Base-by-base conservation (phyloP, 2,329 filamentous ascomycete species). In the Clarireedia monteithiana region DNA sequence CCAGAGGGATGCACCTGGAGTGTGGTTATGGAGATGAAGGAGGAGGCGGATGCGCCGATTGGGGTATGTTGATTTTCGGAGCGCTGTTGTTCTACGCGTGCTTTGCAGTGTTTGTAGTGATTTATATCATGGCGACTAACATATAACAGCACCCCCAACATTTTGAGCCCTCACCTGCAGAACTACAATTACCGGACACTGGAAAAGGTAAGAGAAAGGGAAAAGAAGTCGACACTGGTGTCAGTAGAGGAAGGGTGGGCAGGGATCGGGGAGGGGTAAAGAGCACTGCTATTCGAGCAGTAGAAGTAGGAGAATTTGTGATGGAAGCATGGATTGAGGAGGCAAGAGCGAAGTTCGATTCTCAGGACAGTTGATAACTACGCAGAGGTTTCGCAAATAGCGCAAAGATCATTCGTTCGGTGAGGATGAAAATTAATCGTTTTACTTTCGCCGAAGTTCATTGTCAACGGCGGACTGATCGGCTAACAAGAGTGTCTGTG, bases 301-400 rank as follows among this genome's bases (percentile, higher is more conserved):
- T 88, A 17, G 79, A 84, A 62, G 79, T 82, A 2, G 85, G 84
- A 4, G 82, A 85, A 57, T 80, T 88, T 67, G 73, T 79, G 24
- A 77, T 88, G 64, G 85, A 88, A 67, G 75, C 84, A 56, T 88
- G 84, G 84, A 78, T 88, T 55, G 85, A 89, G 69, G 83, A 87
- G 66, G 79, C 78, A 2, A 64, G 57, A 27, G 63, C 61, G 10
- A 68, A 68, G 48, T 54, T 54, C 9, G 44, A 48, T 45, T 24
- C 26, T 49, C 42, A 20, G 42, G n/a, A 45, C 9, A 17, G 9
- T 27, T 7, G 12, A 23, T n/a, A 5, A 20, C 10, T 5, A 3
- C 6, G 42, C 4, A 9, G 12, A 6, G 6, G 27, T 10, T 30
- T 30, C 10, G 10, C 27, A 10, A 30, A 30, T 9, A 30, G 7